Percentiles rank a stretch among this genome's conserved stretches.
These are phyloP conservation scores for Capsicum rhomboideum DNA, from an alignment of 257 asterid genomes.

Conservation along the genomic window DNA sequence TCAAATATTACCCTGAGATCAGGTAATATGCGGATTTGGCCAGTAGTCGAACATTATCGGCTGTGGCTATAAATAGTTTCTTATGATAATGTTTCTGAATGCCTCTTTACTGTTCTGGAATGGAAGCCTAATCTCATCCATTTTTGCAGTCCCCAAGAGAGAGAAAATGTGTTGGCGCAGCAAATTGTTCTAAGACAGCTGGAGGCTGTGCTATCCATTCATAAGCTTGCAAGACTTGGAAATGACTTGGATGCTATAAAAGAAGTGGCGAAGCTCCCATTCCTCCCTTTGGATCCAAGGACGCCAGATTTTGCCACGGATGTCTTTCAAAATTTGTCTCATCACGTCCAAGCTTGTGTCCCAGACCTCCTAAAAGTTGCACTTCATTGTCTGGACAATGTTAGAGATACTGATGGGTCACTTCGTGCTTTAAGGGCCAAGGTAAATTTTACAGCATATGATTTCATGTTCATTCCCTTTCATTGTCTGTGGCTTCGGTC, in stretches of 20 bases:
- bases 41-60: not conserved
- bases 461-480: not conserved
- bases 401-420: constrained; percentile 81
- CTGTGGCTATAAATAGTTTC: not conserved
- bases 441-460: constrained; percentile 25
- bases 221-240: constrained; percentile 63
- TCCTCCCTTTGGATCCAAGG: constrained; percentile 89
- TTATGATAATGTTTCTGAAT: not conserved
- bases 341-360: constrained; percentile 83
- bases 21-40: constrained; percentile 35
- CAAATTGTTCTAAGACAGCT: constrained; percentile 85
- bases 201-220: constrained; percentile 71
- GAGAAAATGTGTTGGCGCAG: constrained; percentile 70
- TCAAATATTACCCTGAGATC: constrained; percentile 75
- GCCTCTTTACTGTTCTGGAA: not conserved
- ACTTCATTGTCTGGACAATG: constrained; percentile 74
- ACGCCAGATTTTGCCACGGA: constrained; percentile 46
- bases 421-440: constrained; percentile 84
- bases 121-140: not conserved
- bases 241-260: constrained; percentile 71
- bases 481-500: not conserved
- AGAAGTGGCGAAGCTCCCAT: constrained; percentile 89
- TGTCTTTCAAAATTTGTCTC: constrained; percentile 54
- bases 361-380: constrained; percentile 88
- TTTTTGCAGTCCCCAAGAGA: constrained; percentile 73